phyloP scores from a whole-genome alignment of 1,139 yeast species.

The Geotrichum carabidarum region DNA sequence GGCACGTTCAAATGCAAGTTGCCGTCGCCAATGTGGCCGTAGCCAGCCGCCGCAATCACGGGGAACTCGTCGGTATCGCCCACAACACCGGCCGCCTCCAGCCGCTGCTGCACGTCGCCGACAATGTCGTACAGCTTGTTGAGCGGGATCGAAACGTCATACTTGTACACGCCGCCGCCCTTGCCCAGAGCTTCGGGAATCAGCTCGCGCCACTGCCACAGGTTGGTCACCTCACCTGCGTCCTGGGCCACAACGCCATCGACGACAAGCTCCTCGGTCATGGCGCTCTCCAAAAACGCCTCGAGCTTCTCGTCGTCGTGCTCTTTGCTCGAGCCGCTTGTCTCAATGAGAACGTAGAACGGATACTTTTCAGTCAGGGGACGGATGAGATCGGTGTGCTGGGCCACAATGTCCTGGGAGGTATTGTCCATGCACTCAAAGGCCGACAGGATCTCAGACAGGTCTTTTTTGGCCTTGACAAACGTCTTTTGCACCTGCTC shows the following conservation, averaged over 20 bases:
- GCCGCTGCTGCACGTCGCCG: conserved; percentile 58
- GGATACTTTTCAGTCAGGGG: conserved; percentile 80
- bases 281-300: conserved; percentile 69
- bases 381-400: conserved; percentile 47
- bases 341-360: conserved; percentile 85
- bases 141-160: conserved; percentile 88
- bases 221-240: conserved; percentile 67
- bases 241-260: conserved; percentile 97
- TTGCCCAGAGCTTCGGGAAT: conserved; percentile 84
- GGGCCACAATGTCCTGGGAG: conserved; percentile 63
- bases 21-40: conserved; percentile 96
- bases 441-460: conserved; percentile 83
- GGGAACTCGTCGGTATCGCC: conserved; percentile 67
- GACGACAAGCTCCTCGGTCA: conserved; percentile 76
- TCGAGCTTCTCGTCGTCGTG: conserved; percentile 51
- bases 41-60: conserved; percentile 83
- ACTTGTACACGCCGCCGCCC: conserved; percentile 92
- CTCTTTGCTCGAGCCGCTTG: conserved; percentile 86
- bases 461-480: conserved; percentile 69
- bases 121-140: conserved; percentile 74
- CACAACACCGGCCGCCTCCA: conserved; percentile 53
- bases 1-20: conserved; percentile 88
- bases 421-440: conserved; percentile 89
- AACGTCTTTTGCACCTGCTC: conserved; percentile 80
- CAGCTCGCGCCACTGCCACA: conserved; percentile 95